A percentile compares a stretch with the other conserved stretches of the same genome.
Evolutionary conservation across 2,329 filamentous ascomycete species (phyloP).

Genomic region (Chaetomiaceae sp.): DNA sequence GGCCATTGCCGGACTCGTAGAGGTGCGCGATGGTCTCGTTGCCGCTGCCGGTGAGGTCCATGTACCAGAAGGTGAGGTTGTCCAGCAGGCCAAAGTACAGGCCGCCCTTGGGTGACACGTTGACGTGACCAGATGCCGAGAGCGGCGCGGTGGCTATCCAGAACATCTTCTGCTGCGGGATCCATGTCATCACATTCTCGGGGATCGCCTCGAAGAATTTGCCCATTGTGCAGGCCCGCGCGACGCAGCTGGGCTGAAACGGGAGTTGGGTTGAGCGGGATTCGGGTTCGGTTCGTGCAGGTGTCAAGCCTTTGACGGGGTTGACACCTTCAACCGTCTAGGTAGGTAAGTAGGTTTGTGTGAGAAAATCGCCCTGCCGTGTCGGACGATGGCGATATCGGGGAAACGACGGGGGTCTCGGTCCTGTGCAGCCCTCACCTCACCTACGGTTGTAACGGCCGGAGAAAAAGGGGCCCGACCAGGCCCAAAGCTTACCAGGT

Average conservation of each 20-base stretch:
- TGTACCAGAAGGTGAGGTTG: constrained; percentile 44
- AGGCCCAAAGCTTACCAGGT: no score
- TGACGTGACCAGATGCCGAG: constrained; percentile 59
- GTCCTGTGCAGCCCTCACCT: no score
- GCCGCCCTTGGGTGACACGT: constrained; percentile 70
- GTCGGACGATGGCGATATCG: no score
- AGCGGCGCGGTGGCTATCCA: constrained; percentile 68
- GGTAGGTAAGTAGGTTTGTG: no score
- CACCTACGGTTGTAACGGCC: no score
- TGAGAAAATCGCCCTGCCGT: no score
- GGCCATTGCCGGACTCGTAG: constrained; percentile 61
- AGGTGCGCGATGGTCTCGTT: constrained; percentile 70
- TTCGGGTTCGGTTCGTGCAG: no score
- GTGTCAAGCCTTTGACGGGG: no score
- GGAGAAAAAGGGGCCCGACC: no score
- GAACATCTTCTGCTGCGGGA: constrained; percentile 63
- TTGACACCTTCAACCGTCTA: no score
- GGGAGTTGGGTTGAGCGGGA: no score
- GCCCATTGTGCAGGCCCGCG: constrained; percentile 19
- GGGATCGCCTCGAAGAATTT: constrained; percentile 25
- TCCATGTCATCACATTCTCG: constrained; percentile 52
- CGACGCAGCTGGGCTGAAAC: background rate
- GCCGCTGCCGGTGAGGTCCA: constrained; percentile 69
- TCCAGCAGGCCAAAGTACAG: constrained; percentile 30
- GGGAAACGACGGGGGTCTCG: no score